Conservation (phyloP, 306 rosid species). For the Ormosia emarginata region DNA sequence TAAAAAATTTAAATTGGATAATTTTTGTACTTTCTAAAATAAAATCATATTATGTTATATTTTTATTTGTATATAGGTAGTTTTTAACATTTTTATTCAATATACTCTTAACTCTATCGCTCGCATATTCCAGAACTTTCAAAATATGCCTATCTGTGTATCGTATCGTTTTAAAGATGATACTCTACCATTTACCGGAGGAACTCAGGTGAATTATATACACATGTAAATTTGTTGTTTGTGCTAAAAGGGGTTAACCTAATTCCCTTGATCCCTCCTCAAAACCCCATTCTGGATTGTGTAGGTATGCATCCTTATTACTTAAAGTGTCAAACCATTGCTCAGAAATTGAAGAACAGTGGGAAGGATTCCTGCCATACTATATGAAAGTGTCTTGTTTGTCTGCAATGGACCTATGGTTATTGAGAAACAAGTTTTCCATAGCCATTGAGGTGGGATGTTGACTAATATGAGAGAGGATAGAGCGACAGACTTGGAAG, state of each 20-base stretch:
- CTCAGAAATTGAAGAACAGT: no score
- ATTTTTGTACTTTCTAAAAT: not conserved
- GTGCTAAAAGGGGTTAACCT: no score
- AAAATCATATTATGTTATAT: not conserved
- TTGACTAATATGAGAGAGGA: not conserved
- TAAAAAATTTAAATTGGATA: not conserved
- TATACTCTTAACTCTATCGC: not conserved
- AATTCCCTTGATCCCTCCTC: no score
- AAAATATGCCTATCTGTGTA: not conserved
- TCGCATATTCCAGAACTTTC: not conserved
- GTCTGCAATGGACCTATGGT: not conserved
- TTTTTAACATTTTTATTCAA: not conserved
- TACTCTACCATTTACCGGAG: no score
- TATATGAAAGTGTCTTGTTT: not conserved
- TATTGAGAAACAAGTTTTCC: not conserved
- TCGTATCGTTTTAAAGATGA: no score
- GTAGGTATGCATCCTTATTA: no score
- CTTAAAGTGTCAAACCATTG: no score
- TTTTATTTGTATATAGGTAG: not conserved
- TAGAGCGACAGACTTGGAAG: not conserved
- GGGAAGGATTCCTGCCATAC: not conserved
- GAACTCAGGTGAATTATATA: no score
- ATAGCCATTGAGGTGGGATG: not conserved
- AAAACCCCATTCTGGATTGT: no score
- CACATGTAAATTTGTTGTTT: no score